Evolutionary conservation across 176 grass and related monocot species (phyloP).

Genomic region (Triticum urartu): DNA sequence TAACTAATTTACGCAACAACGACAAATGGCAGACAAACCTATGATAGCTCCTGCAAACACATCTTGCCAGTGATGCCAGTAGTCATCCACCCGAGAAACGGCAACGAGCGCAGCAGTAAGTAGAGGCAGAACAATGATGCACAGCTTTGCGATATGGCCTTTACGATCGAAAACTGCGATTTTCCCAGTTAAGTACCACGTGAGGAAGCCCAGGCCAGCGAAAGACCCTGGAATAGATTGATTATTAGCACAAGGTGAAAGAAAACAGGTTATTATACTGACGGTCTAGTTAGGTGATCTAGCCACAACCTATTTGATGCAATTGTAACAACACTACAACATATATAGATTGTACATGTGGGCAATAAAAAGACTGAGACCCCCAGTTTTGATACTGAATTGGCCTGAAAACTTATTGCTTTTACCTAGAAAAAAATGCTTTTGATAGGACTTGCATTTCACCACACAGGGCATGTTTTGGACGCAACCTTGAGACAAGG

Average conservation of each 20-base stretch:
- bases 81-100: constrained; percentile 83
- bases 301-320: background rate
- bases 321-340: constrained; percentile 1
- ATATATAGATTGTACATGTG: background rate
- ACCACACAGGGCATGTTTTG: background rate
- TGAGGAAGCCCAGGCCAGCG: constrained; percentile 79
- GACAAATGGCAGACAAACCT: constrained; percentile 36
- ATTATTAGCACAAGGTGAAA: background rate
- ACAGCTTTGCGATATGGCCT: constrained; percentile 77
- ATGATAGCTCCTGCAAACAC: constrained; percentile 66
- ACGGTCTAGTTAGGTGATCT: background rate
- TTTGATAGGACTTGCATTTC: background rate
- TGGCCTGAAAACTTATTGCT: background rate
- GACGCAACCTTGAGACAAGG: background rate
- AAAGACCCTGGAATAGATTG: constrained; percentile 61
- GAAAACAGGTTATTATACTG: background rate
- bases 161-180: constrained; percentile 63
- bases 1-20: background rate
- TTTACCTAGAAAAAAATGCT: background rate
- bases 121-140: constrained; percentile 63
- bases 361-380: background rate
- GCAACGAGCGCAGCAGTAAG: constrained; percentile 65
- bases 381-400: background rate
- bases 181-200: constrained; percentile 83
- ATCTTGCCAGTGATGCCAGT: constrained; percentile 96